Conservation (phyloP, 805 yeast genomes). For the Candida sanyiensis region DNA sequence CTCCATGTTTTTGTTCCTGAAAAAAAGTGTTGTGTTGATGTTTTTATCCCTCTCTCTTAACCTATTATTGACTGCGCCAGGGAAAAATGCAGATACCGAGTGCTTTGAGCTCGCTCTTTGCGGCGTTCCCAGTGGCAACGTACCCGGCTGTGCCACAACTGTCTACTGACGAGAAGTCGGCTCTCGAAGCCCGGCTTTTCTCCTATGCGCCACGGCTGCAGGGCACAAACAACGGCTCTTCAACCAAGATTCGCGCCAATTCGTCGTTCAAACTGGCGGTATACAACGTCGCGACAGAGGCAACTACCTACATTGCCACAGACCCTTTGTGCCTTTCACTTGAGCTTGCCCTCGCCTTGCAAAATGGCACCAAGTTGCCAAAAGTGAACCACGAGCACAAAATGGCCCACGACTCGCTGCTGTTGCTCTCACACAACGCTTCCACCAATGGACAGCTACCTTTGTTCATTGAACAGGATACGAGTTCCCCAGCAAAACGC, state of each 20-base stretch:
- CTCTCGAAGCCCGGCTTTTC: slow-evolving; percentile 23
- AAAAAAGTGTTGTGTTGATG: background rate
- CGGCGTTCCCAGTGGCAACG: slow-evolving; percentile 43
- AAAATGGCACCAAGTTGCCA: slow-evolving; percentile 41
- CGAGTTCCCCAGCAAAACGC: slow-evolving; percentile 28
- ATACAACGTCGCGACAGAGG: slow-evolving; percentile 36
- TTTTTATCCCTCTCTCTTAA: too few species aligned
- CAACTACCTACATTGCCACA: slow-evolving; percentile 36
- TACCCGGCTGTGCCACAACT: slow-evolving; percentile 34
- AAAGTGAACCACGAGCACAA: slow-evolving; percentile 14
- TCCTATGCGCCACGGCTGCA: slow-evolving; percentile 12
- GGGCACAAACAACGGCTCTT: background rate
- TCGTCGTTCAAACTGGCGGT: slow-evolving; percentile 45
- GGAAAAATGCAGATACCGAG: slow-evolving; percentile 29
- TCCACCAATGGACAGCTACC: slow-evolving; percentile 44
- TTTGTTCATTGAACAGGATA: slow-evolving; percentile 45
- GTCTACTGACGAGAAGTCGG: slow-evolving; percentile 25
- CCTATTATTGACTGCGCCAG: too few species aligned
- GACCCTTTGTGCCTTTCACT: slow-evolving; percentile 54
- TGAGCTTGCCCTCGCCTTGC: slow-evolving; percentile 41
- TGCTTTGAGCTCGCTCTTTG: slow-evolving; percentile 41
- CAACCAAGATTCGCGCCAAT: slow-evolving; percentile 10
- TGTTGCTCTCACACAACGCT: slow-evolving; percentile 43
- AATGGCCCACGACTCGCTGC: slow-evolving; percentile 30
- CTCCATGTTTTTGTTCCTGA: too few species aligned